A percentile compares a stretch with the other conserved stretches of the same genome.
phyloP scores from a whole-genome alignment of 1,139 yeast genomes.

The Saccharomyces hybrid region DNA sequence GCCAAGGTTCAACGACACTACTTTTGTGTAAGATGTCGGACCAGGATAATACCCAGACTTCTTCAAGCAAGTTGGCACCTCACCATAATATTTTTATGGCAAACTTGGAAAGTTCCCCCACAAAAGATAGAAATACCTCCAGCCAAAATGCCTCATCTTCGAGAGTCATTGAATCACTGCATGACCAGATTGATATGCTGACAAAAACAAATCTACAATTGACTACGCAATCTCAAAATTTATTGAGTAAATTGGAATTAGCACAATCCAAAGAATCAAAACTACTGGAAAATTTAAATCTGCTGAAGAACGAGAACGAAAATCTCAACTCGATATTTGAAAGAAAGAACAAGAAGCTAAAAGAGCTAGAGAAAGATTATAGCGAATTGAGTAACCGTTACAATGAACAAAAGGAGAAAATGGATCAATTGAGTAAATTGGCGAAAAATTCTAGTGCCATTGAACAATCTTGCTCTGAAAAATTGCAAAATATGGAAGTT shows the following conservation, averaged over 20 bases:
- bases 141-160: conserved; percentile 31
- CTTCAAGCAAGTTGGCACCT: conserved; percentile 13
- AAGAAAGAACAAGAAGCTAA: conserved; percentile 56
- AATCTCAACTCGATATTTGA: conserved; percentile 55
- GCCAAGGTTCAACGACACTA: not conserved
- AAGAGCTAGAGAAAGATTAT: conserved; percentile 46
- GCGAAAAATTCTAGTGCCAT: not conserved
- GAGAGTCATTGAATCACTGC: conserved; percentile 52
- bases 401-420: conserved; percentile 33
- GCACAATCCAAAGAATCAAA: conserved; percentile 48
- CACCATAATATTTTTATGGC: conserved; percentile 13
- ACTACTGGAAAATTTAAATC: conserved; percentile 38
- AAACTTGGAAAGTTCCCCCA: conserved; percentile 2
- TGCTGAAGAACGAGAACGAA: conserved; percentile 60
- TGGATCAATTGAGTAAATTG: conserved; percentile 37
- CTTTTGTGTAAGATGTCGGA: not conserved
- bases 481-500: not conserved
- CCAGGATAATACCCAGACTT: conserved; percentile 3
- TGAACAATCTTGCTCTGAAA: not conserved
- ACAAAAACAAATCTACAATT: conserved; percentile 47
- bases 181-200: conserved; percentile 47
- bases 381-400: conserved; percentile 1
- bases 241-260: conserved; percentile 44
- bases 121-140: not conserved
- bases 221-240: conserved; percentile 39